These are phyloP conservation scores for Chaetomium globosum DNA, from an alignment of 2,329 filamentous ascomycete genomes.

Conservation along the genomic window DNA sequence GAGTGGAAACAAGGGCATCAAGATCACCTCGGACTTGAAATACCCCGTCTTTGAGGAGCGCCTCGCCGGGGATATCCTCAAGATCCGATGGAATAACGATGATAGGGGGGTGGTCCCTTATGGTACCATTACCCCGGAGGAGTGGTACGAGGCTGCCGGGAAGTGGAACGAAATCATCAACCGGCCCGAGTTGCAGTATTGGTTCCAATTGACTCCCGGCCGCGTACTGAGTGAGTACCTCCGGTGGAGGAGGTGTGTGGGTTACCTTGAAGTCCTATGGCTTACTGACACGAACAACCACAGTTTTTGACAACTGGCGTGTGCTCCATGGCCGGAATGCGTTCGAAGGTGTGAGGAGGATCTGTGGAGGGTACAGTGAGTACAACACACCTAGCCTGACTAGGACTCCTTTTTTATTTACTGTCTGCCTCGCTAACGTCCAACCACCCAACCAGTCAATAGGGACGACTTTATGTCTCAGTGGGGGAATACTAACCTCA, in stretches of 20 bases:
- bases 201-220: constrained; percentile 80
- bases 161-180: constrained; percentile 73
- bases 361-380: constrained; percentile 90
- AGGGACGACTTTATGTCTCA: constrained; percentile 79
- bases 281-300: constrained; percentile 8
- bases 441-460: constrained; percentile 59
- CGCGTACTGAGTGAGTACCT: constrained; percentile 66
- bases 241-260: neutral
- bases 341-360: constrained; percentile 81
- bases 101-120: constrained; percentile 74
- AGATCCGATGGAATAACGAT: constrained; percentile 91
- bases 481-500: constrained; percentile 71
- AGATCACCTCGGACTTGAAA: constrained; percentile 69
- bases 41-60: constrained; percentile 71
- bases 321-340: constrained; percentile 82
- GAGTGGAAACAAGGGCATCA: constrained; percentile 84
- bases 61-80: constrained; percentile 47
- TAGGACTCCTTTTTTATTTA: neutral
- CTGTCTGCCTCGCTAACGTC: neutral
- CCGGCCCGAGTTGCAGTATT: constrained; percentile 68
- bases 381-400: constrained; percentile 35
- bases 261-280: constrained; percentile 14
- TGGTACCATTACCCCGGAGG: constrained; percentile 49
- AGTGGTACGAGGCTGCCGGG: constrained; percentile 80
- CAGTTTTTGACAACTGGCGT: constrained; percentile 95